Evolutionary conservation across 78 protist species (phyloP).

Genomic region (Dictyostelium brefeldianum): DNA sequence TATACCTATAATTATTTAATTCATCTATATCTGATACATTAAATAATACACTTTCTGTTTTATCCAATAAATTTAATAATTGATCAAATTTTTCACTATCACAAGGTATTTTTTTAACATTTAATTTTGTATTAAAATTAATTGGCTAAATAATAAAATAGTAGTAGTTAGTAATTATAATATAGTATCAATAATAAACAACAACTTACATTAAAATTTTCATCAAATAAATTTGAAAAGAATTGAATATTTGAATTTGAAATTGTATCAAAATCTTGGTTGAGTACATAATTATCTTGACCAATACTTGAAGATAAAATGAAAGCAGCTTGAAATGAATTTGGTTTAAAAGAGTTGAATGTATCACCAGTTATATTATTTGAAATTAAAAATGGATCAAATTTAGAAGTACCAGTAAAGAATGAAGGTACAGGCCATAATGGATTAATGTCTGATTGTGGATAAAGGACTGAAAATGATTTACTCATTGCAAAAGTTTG

Average conservation of each 20-base stretch:
- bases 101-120: constrained; percentile 6
- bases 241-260: constrained; percentile 2
- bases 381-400: not conserved
- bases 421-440: constrained; percentile 37
- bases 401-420: not conserved
- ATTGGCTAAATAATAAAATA: constrained; percentile 6
- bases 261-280: not conserved
- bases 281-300: not conserved
- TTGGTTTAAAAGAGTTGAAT: not conserved
- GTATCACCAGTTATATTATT: not conserved
- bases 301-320: constrained; percentile 7
- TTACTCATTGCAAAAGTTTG: not conserved
- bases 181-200: not conserved
- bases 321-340: constrained; percentile 34
- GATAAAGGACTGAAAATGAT: constrained; percentile 11
- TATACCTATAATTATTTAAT: not conserved
- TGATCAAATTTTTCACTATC: not conserved
- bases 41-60: not conserved
- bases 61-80: not conserved
- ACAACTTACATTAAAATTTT: not conserved
- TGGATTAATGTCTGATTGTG: constrained; percentile 17
- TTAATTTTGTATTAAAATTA: not conserved
- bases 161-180: not conserved
- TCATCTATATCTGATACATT: not conserved
- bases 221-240: not conserved